Base-by-base conservation (phyloP, 345 rosid species). In the Orychophragmus violaceus region DNA sequence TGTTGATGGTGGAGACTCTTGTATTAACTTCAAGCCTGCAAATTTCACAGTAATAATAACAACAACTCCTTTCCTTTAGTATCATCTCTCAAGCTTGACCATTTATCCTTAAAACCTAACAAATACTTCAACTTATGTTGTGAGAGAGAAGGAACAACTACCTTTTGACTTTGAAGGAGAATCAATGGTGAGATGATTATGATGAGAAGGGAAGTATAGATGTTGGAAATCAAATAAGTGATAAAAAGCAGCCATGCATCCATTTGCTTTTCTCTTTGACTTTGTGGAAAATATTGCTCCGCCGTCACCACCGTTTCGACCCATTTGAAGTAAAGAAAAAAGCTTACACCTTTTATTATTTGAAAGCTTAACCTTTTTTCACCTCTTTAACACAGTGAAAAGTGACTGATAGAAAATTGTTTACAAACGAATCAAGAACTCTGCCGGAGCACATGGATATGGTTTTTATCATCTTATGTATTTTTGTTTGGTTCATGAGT, bases 231-330 rank as follows among this genome's bases (percentile, higher is more conserved):
- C 92, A 72, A 90, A 88, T 28, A 90, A 59, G 53, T 90, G 91
- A 62, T 84, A 82, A n/a, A 90, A 80, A 57, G 91, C 76, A 72
- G 81, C 81, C 78, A 90, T 87, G 87, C 97, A 94, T 41, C 99
- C 92, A 32, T 83, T 52, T 33, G 81, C 18, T 58, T 56, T 69
- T 27, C 57, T 56, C 66, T 56, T 72, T 29, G 70, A 56, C 53
- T 56, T 64, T 4, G 50, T 23, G 2, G 33, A 63, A 25, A 28
- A 46, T 32, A n/a, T 44, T 33, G 18, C 19, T 1, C 64, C 48
- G 5, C 58, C 39, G 8, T 22, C 69, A 6, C 25, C 35, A 82
- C 85, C 67, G 33, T 84, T 80, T 68, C 66, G 83, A 57, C 87
- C 90, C 97, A 90, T 90, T 18, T 67, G 58, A 2, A 64, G 46